These are phyloP conservation scores for Hypoxylon fragiforme DNA, from an alignment of 495 filamentous ascomycete species.

Conservation along the genomic window DNA sequence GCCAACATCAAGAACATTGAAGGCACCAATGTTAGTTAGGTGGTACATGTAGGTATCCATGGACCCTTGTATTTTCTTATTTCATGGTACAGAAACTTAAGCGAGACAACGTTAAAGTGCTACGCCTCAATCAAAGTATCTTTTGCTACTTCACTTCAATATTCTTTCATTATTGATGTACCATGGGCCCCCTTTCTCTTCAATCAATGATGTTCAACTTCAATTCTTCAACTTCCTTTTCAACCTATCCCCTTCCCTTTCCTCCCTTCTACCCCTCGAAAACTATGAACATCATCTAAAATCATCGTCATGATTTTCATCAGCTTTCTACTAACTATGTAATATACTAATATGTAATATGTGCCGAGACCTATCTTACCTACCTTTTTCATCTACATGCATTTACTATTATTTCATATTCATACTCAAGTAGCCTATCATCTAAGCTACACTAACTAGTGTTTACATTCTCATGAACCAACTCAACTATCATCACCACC, in stretches of 20 bases:
- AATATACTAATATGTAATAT: too few relatives aligned
- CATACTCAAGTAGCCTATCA: background rate
- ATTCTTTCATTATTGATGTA: too few relatives aligned
- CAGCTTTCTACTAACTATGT: background rate
- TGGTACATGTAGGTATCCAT: too few relatives aligned
- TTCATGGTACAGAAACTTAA: too few relatives aligned
- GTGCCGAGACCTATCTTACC: background rate
- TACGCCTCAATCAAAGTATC: slow-evolving; percentile 1
- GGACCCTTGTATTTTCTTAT: too few relatives aligned
- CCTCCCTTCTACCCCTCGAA: background rate
- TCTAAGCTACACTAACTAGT: background rate
- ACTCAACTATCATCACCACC: background rate
- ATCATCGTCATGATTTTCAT: background rate
- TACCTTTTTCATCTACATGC: background rate
- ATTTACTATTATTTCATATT: too few relatives aligned
- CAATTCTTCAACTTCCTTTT: background rate
- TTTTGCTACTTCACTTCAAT: too few relatives aligned
- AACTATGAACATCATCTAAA: background rate
- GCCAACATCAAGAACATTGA: too few relatives aligned
- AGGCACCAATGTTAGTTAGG: too few relatives aligned
- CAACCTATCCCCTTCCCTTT: background rate
- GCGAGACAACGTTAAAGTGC: too few relatives aligned
- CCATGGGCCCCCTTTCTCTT: too few relatives aligned
- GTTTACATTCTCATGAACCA: background rate
- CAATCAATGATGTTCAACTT: too few relatives aligned